Base-by-base conservation (phyloP, 2,329 filamentous ascomycete species). In the Neoarthrinium moseri region DNA sequence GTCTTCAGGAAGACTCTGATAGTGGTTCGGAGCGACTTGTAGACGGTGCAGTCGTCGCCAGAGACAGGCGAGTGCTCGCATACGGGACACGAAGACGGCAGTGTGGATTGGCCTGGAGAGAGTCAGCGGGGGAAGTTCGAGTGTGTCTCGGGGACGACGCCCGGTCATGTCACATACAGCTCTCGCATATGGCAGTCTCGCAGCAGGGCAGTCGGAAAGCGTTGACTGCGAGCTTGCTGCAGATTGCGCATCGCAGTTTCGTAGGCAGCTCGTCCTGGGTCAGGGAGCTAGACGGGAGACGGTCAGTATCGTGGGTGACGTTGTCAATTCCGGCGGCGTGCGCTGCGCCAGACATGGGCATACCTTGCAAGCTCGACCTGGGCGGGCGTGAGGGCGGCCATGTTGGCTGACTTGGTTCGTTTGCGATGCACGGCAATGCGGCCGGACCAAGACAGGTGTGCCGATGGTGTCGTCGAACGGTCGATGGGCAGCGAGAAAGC, bases 161-260 rank as follows among this genome's bases (percentile, higher is more conserved):
- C n/a, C 3, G 27, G 22, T 38, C 11, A 21, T 17, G n/a, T 40
- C 29, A 68, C 85, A 61, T 73, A 96, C 94, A 99, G 54, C 75
- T 79, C 62, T 92, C 87, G 74, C 94, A 97, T 48, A 97, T 95
- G 32, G 88, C 86, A 63, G 95, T 92, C 62, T 96, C 94, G 67
- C 94, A 99, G 70, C 94, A 99, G 2, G 91, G 89, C 22, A 96
- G 76, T 52, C 91, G 88, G 65, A 90, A 95, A 7, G 92, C 89
- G 64, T 96, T 95, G 53, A 95, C 75, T 23, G 91, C 91, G 48
- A 97, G 77, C 66, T 89, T 91, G 71, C 87, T 94, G 71, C 94
- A 99, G 57, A 90, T 89, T 43, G 90, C 90, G 74, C 94, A 99
- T 69, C 91, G 87, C 53, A 99, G 80, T 75, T 96, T 96, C 60